A percentile compares a stretch with the other conserved stretches of the same genome.
These are phyloP conservation scores for Agaricus sinodeliciosus DNA, from an alignment of 768 basidiomycete species.

Conservation along the genomic window DNA sequence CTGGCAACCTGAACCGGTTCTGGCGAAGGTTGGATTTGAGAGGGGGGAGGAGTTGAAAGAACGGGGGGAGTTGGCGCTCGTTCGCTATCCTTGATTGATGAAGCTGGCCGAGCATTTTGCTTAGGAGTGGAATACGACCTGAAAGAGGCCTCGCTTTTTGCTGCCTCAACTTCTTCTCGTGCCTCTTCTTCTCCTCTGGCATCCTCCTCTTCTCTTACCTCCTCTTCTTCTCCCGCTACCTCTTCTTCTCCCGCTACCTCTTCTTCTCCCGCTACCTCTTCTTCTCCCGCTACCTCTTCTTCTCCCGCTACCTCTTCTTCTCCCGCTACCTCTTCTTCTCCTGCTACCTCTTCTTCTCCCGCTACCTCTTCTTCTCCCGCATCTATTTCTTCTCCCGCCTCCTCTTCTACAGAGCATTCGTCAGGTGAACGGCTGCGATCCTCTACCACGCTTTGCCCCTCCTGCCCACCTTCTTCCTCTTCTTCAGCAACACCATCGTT, in stretches of 20 bases:
- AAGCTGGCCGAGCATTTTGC: neutral
- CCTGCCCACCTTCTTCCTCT: neutral
- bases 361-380: too few species aligned
- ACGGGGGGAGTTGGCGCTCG: neutral
- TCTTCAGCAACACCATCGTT: neutral
- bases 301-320: neutral
- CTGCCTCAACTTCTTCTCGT: neutral
- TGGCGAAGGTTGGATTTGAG: neutral
- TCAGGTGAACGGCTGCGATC: neutral
- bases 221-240: too few species aligned
- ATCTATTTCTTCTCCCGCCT: too few species aligned
- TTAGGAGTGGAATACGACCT: neutral
- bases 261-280: too few species aligned
- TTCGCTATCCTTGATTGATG: neutral
- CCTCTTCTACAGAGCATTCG: neutral
- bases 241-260: too few species aligned
- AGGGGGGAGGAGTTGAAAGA: neutral
- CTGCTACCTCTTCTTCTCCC: too few species aligned
- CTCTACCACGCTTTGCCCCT: constrained; percentile 1
- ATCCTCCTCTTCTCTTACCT: neutral
- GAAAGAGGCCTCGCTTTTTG: neutral
- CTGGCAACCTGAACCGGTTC: neutral
- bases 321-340: neutral
- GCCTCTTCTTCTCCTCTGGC: neutral
- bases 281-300: neutral